A percentile compares a stretch with the other conserved stretches of the same genome.
phyloP scores from a whole-genome alignment of 179 eudicot genomes.

The Silene noctiflora region DNA sequence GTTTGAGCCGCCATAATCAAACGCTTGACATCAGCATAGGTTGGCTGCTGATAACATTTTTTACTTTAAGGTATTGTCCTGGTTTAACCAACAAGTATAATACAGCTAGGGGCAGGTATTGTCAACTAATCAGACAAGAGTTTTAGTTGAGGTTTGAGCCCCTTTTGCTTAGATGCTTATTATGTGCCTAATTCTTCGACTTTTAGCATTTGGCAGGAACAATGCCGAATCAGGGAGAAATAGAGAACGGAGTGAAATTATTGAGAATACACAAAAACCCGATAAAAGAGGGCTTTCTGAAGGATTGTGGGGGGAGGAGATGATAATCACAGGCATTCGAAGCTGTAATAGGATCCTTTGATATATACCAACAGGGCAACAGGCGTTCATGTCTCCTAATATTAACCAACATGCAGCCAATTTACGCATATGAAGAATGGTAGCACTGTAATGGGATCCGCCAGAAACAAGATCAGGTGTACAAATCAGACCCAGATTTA shows the following conservation, averaged over 20 bases:
- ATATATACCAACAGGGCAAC: too few relatives aligned
- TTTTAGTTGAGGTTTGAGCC: not conserved
- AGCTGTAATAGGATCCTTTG: too few relatives aligned
- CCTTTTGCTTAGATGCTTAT: not conserved
- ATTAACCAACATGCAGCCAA: too few relatives aligned
- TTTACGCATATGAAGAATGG: too few relatives aligned
- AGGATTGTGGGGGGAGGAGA: not conserved
- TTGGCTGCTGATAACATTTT: not conserved
- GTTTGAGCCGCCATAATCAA: not conserved
- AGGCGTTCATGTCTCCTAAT: too few relatives aligned
- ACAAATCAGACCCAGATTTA: not conserved
- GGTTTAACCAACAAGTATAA: not conserved
- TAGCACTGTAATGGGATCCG: too few relatives aligned
- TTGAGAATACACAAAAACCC: not conserved
- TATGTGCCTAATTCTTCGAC: not conserved
- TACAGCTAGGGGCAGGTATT: not conserved
- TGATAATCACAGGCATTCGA: too few relatives aligned
- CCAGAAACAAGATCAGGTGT: not conserved
- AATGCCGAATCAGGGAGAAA: not conserved
- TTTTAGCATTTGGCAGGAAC: conserved; percentile 1
- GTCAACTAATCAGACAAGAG: conserved; percentile 1
- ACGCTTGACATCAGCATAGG: not conserved
- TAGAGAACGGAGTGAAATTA: not conserved
- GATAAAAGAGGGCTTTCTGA: not conserved
- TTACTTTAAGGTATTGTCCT: not conserved